A percentile compares a stretch with the other conserved stretches of the same genome.
Conservation (phyloP, 768 basidiomycete species). For the Mycena indigotica region DNA sequence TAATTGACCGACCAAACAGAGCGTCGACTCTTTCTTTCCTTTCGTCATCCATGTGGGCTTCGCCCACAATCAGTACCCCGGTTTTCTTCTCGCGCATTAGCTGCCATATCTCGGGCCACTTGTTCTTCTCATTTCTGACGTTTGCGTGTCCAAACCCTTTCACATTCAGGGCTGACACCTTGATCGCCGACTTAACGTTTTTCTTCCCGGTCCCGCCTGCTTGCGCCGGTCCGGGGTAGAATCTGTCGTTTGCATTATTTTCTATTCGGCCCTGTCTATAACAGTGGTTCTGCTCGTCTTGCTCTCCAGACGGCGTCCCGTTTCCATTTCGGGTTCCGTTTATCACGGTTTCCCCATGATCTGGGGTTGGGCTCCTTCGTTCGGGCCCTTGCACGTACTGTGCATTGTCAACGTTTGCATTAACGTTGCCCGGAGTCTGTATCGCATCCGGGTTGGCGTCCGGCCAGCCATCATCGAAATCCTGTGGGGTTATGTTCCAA, state of each 20-base stretch:
- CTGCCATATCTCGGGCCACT: not conserved
- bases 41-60: constrained; percentile 33
- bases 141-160: too few relatives aligned
- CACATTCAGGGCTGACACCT: not conserved
- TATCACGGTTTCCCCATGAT: not conserved
- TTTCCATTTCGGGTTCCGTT: not conserved
- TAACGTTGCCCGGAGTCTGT: too few relatives aligned
- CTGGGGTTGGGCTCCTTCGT: too few relatives aligned
- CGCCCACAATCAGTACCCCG: constrained; percentile 31
- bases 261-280: not conserved
- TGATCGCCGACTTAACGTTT: not conserved
- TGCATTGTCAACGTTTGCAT: not conserved
- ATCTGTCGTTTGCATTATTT: too few relatives aligned
- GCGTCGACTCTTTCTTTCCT: constrained; percentile 4
- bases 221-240: too few relatives aligned
- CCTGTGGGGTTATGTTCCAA: not conserved
- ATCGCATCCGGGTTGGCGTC: too few relatives aligned
- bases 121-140: not conserved
- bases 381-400: not conserved
- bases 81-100: constrained; percentile 29
- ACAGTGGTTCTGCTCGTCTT: too few relatives aligned
- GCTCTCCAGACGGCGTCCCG: too few relatives aligned
- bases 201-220: too few relatives aligned
- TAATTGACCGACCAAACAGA: constrained; percentile 9
- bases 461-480: too few relatives aligned